phyloP scores from a whole-genome alignment of 1,284 basidiomycete species.

The Fomitopsis palustris region DNA sequence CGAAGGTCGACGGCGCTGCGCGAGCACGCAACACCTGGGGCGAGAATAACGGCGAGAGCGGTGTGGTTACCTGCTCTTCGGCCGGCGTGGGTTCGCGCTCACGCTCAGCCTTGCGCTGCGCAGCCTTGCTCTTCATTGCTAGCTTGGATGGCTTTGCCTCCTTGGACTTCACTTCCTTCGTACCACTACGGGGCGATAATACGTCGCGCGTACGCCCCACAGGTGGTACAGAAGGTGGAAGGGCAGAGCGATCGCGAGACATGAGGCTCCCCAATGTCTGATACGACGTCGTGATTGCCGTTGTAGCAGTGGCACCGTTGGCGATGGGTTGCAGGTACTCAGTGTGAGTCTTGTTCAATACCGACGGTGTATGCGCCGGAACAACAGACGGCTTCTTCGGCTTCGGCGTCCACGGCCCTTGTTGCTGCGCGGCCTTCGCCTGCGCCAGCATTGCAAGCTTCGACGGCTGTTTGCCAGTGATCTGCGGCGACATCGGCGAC shows the following conservation, averaged over 20 bases:
- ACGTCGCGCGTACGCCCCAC: conserved; percentile 4
- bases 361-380: conserved; percentile 11
- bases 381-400: conserved; percentile 15
- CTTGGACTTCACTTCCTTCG: not conserved
- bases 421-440: conserved; percentile 43
- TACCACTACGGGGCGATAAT: conserved; percentile 4
- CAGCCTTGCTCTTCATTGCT: conserved; percentile 60
- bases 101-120: conserved; percentile 26
- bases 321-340: conserved; percentile 72
- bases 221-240: conserved; percentile 19
- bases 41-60: conserved; percentile 56
- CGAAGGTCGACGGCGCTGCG: conserved; percentile 75
- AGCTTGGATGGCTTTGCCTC: conserved; percentile 56
- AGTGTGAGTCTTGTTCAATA: conserved; percentile 35
- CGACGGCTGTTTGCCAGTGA: conserved; percentile 39
- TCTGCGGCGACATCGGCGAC: not conserved
- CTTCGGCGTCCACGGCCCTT: conserved; percentile 21
- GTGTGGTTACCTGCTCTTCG: conserved; percentile 12
- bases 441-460: conserved; percentile 70
- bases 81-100: conserved; percentile 29
- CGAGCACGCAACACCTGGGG: conserved; percentile 45
- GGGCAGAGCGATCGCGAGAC: conserved; percentile 19
- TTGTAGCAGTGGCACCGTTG: conserved; percentile 71
- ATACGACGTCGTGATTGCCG: conserved; percentile 77
- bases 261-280: conserved; percentile 54